Conservation (phyloP, 305 asterid genomes). For the Rubia peregrina region DNA sequence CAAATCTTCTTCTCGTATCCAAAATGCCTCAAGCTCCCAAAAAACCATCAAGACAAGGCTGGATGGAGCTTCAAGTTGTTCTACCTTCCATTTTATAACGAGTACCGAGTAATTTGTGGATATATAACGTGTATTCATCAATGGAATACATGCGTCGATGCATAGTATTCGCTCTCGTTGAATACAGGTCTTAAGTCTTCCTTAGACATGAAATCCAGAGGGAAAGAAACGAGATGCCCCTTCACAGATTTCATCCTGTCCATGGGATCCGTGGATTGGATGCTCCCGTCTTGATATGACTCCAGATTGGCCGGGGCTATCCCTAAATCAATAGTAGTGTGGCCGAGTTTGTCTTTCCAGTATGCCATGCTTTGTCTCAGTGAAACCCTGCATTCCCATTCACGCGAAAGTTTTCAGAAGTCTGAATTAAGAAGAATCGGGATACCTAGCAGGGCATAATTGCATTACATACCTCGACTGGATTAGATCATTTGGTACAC, state of each 20-base stretch:
- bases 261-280: conserved; percentile 31
- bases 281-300: conserved; percentile 34
- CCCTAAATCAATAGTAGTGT: conserved; percentile 86
- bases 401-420: neutral
- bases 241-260: conserved; percentile 44
- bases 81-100: neutral
- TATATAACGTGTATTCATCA: conserved; percentile 19
- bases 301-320: conserved; percentile 66
- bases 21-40: neutral
- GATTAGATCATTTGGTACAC: conserved; percentile 79
- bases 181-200: conserved; percentile 85
- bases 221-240: conserved; percentile 81
- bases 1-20: neutral
- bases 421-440: neutral
- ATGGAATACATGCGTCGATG: conserved; percentile 77
- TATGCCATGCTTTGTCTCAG: conserved; percentile 69
- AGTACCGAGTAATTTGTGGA: neutral
- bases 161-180: conserved; percentile 85
- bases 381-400: conserved; percentile 44
- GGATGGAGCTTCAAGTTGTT: neutral
- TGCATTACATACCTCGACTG: conserved; percentile 53
- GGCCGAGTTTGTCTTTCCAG: conserved; percentile 68
- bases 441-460: neutral
- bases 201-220: conserved; percentile 73
- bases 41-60: neutral